These are phyloP conservation scores for Penstemon newberryi DNA, from an alignment of 257 asterid genomes.

Conservation along the genomic window DNA sequence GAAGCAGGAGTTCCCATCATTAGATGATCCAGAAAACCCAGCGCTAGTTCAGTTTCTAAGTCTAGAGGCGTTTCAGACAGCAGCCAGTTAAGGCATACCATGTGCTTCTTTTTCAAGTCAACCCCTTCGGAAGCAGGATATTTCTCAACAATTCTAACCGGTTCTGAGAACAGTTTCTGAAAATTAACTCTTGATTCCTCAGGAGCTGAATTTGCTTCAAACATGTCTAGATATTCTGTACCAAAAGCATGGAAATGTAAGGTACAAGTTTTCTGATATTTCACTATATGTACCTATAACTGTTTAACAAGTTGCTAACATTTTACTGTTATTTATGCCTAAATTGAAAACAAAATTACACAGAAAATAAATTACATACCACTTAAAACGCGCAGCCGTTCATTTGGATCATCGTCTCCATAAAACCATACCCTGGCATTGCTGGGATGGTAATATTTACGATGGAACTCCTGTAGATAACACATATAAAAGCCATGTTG, in stretches of 20 bases:
- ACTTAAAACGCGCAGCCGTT: slow-evolving; percentile 80
- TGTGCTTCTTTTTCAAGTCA: slow-evolving; percentile 88
- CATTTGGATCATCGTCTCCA: slow-evolving; percentile 93
- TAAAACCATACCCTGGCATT: slow-evolving; percentile 98
- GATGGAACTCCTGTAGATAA: slow-evolving; percentile 78
- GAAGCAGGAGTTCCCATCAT: slow-evolving; percentile 98
- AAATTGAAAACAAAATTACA: slow-evolving; percentile 13
- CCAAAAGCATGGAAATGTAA: slow-evolving; percentile 30
- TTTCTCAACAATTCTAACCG: slow-evolving; percentile 80
- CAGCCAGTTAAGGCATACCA: slow-evolving; percentile 97
- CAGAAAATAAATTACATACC: slow-evolving; percentile 41
- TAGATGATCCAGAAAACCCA: slow-evolving; percentile 88
- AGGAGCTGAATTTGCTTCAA: slow-evolving; percentile 87
- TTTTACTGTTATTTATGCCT: not conserved
- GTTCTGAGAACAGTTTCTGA: slow-evolving; percentile 79
- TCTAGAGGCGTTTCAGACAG: slow-evolving; percentile 88
- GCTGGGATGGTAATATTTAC: slow-evolving; percentile 93
- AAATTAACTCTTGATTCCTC: slow-evolving; percentile 67
- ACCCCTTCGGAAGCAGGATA: slow-evolving; percentile 90
- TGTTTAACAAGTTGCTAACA: not conserved
- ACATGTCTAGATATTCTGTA: slow-evolving; percentile 79
- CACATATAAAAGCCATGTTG: not conserved
- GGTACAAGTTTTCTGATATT: not conserved
- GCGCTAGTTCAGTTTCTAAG: slow-evolving; percentile 88
- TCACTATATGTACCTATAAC: not conserved